Conservation (phyloP, 2,329 filamentous ascomycete genomes). For the Phaeosphaeriaceae sp. region DNA sequence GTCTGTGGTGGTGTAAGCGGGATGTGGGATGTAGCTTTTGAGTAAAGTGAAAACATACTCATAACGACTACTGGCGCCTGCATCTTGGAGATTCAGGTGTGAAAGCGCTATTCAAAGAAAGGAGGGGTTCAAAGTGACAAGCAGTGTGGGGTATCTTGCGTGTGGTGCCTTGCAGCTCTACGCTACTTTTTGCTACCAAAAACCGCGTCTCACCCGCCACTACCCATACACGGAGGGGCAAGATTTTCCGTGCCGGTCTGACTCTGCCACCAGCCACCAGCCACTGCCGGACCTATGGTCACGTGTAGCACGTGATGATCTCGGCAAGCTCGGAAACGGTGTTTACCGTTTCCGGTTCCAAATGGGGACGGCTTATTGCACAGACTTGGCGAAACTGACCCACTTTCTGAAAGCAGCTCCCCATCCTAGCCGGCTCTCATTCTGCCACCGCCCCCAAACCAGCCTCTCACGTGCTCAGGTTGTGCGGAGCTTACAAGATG, state of each 20-base stretch:
- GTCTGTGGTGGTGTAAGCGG: constrained; percentile 48
- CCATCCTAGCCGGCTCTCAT: constrained; percentile 17
- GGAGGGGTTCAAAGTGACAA: constrained; percentile 21
- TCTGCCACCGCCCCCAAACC: constrained; percentile 35
- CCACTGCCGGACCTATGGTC: constrained; percentile 7
- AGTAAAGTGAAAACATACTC: constrained; percentile 62
- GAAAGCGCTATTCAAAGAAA: constrained; percentile 17
- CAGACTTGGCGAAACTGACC: constrained; percentile 13
- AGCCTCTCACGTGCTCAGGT: constrained; percentile 42
- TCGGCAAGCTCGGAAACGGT: not conserved
- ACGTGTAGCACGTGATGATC: no score
- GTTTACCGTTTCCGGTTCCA: not conserved
- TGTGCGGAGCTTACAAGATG: constrained; percentile 46
- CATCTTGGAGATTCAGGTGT: constrained; percentile 59
- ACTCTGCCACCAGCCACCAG: not conserved
- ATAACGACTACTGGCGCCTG: constrained; percentile 78
- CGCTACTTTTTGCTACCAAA: constrained; percentile 36
- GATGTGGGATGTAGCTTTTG: constrained; percentile 27
- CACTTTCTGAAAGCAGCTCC: constrained; percentile 7
- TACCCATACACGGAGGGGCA: not conserved
- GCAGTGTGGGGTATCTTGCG: constrained; percentile 35
- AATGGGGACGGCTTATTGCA: constrained; percentile 4
- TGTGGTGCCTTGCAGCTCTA: constrained; percentile 33
- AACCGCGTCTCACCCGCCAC: constrained; percentile 30
- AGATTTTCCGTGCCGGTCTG: not conserved